A percentile compares a stretch with the other conserved stretches of the same genome.
phyloP scores from a whole-genome alignment of 805 yeast species.

The Saccharomycopsis sp. region DNA sequence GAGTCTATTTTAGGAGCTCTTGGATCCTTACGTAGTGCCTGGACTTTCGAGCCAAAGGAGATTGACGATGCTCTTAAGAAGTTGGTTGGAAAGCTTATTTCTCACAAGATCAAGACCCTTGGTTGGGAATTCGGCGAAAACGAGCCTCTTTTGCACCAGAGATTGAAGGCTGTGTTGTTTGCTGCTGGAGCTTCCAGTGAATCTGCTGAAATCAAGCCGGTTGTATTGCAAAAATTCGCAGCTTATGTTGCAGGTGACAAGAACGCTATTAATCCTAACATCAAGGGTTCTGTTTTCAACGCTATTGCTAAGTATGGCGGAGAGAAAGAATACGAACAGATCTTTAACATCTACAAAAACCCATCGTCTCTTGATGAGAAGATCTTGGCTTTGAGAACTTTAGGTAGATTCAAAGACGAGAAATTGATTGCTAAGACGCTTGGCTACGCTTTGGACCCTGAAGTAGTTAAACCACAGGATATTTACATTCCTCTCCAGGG shows the following conservation, averaged over 20 bases:
- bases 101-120: slow-evolving; percentile 43
- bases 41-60: slow-evolving; percentile 43
- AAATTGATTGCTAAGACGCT: slow-evolving; percentile 51
- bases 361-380: slow-evolving; percentile 63
- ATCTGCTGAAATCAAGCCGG: slow-evolving; percentile 35
- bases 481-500: slow-evolving; percentile 73
- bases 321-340: slow-evolving; percentile 52
- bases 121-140: slow-evolving; percentile 59
- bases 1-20: slow-evolving; percentile 48
- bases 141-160: slow-evolving; percentile 56
- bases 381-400: slow-evolving; percentile 57
- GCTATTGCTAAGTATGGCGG: slow-evolving; percentile 65
- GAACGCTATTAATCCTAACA: slow-evolving; percentile 65
- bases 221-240: slow-evolving; percentile 44
- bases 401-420: slow-evolving; percentile 56
- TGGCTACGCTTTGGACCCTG: slow-evolving; percentile 49
- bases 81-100: slow-evolving; percentile 50
- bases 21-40: slow-evolving; percentile 43
- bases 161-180: slow-evolving; percentile 60
- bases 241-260: slow-evolving; percentile 56
- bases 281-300: slow-evolving; percentile 54
- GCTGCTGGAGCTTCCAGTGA: slow-evolving; percentile 51
- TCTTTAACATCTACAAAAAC: slow-evolving; percentile 52
- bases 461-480: slow-evolving; percentile 60
- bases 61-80: slow-evolving; percentile 42